These are phyloP conservation scores for Quercus aquifolioides DNA, from an alignment of 306 rosid species.

Conservation along the genomic window DNA sequence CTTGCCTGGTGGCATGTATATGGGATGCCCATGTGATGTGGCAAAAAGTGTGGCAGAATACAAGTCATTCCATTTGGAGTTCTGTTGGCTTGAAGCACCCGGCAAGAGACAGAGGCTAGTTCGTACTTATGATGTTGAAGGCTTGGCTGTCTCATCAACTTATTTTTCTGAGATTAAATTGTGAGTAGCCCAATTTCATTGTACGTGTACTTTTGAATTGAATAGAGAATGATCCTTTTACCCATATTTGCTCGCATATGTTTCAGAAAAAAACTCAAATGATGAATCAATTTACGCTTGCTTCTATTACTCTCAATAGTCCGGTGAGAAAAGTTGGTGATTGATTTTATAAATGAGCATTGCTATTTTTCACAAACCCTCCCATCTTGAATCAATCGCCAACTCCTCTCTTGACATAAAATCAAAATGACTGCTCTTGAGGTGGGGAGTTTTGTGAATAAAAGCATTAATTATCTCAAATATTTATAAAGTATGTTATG, in stretches of 20 bases:
- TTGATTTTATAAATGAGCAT: too few species aligned
- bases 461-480: too few species aligned
- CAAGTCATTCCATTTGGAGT: conserved; percentile 84
- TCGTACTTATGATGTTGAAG: conserved; percentile 84
- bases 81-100: conserved; percentile 87
- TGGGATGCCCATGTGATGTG: conserved; percentile 86
- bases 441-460: too few species aligned
- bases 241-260: not conserved
- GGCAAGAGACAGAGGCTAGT: conserved; percentile 80
- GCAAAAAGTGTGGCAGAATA: conserved; percentile 70
- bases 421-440: too few species aligned
- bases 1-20: conserved; percentile 92
- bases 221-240: not conserved
- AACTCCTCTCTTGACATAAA: too few species aligned
- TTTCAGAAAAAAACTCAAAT: not conserved
- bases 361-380: too few species aligned
- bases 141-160: conserved; percentile 93
- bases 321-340: too few species aligned
- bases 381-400: too few species aligned
- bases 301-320: not conserved
- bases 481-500: too few species aligned
- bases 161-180: conserved; percentile 64
- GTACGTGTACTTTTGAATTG: not conserved
- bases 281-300: not conserved
- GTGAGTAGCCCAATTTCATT: conserved; percentile 24